Base-by-base conservation (phyloP, 2,329 filamentous ascomycete species). In the Ophiosphaerella herpotricha region DNA sequence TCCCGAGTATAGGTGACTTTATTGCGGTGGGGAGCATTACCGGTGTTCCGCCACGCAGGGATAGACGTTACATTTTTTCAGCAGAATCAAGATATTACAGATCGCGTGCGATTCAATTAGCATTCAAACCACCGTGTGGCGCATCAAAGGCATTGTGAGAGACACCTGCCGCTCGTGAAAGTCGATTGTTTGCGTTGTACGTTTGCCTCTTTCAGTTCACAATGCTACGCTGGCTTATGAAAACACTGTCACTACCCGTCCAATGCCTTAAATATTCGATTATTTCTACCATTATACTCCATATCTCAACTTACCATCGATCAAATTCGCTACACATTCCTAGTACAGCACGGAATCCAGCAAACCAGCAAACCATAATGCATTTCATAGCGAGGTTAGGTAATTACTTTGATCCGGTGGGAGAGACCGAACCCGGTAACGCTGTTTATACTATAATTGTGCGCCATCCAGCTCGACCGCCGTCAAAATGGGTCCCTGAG, bases 371-470 rank as follows among this genome's bases (percentile, higher is more conserved):
- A 12, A 26, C 21, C 5, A 26, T 12, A 16, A 21, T 11, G 4
- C 3, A 14, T 7, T 18, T 32, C 35, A 1, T 47, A 46, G 36
- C 11, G 33, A 26, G 14, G 23, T 7, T n/a, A 21, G 24, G 29
- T 18, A 47, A 44, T 12, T 54, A 60, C 46, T 64, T 52, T 40
- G 63, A 69, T 18, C 55, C 58, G 13, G 14, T 54, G 13, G 60
- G 57, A 26, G 57, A 63, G 4, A 60, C 49, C 13, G 67, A 67
- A 35, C 40, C 41, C 5, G 41, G 57, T 29, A 55, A 52, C 2
- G 50, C 47, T 7, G 57, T 65, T 8, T 43, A 55, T 31, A 48
- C 45, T n/a, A 33, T 48, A 5, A 33, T 16, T 2, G 34, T 48
- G 6, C 34, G 12, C 24, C 38, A 33, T 5, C 61, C 60, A 11